Conservation (phyloP, 2,329 filamentous ascomycete genomes). For the Rhytidhysteron rufulum region DNA sequence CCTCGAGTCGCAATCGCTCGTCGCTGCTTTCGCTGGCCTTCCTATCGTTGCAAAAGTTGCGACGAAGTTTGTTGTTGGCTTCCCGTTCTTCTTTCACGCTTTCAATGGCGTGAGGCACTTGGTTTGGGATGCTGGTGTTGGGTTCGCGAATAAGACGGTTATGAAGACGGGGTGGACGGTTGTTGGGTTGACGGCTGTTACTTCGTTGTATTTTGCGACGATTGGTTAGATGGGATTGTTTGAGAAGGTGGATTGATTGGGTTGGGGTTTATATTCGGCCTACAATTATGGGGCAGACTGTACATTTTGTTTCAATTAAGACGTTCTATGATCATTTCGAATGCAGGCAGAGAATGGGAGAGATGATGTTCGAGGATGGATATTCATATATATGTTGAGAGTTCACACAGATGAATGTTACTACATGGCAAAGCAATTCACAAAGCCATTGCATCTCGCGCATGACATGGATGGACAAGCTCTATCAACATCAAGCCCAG, state of each 20-base stretch:
- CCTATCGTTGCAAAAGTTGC: constrained; percentile 56
- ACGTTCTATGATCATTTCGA: neutral
- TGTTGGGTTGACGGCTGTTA: constrained; percentile 52
- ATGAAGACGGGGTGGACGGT: constrained; percentile 63
- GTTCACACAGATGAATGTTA: too few relatives aligned
- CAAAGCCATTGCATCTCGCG: too few relatives aligned
- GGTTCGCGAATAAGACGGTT: constrained; percentile 62
- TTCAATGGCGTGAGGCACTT: constrained; percentile 71
- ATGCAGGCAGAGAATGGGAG: too few relatives aligned
- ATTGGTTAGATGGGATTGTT: neutral
- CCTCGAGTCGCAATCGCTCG: constrained; percentile 60
- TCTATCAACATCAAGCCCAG: too few relatives aligned
- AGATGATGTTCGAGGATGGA: too few relatives aligned
- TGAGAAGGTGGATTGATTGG: neutral
- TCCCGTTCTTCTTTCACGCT: constrained; percentile 65
- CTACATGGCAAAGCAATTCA: too few relatives aligned
- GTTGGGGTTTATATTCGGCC: neutral
- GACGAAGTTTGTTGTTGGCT: constrained; percentile 56
- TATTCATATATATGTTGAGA: too few relatives aligned
- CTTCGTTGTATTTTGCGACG: constrained; percentile 18
- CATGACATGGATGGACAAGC: too few relatives aligned
- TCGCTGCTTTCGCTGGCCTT: constrained; percentile 61
- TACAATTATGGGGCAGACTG: neutral
- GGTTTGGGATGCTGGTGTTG: constrained; percentile 63
- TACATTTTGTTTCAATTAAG: neutral